Base-by-base conservation (phyloP, 2,329 filamentous ascomycete species). In the Epichloe baconii region DNA sequence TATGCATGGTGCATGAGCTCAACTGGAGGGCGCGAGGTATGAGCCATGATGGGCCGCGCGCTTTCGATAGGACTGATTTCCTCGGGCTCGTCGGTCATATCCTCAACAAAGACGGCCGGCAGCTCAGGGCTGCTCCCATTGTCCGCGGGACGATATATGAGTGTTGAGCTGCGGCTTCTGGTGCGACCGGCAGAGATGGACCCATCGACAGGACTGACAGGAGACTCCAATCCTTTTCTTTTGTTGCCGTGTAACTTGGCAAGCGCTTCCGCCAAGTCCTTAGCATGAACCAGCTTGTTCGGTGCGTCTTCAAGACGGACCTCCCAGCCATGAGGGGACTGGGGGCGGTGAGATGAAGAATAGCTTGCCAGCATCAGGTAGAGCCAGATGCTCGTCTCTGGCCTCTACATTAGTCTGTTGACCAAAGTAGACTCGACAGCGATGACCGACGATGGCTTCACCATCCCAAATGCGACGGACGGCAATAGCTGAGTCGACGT, bases 391-490 rank as follows among this genome's bases (percentile, higher is more conserved):
- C 58, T 77, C 73, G 59, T 81, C 73, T 53, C 70, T 66, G 52
- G 68, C 64, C 58, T 78, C 68, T 49, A 82, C 66, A n/a, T 76
- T 72, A 0, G 81, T 85, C 46, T 72, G 68, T 61, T 80, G 75
- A 59, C 82, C 82, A 58, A 83, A 85, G 71, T 83, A 89, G 59
- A 88, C 78, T 56, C 78, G 77, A 59, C 84, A 77, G 50, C 76
- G 73, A 65, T 83, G 75, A 59, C 85, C 86, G 69, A 90, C 78
- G 57, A 91, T 75, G 23, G 72, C 71, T 68, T 89, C 83, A 59
- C 83, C 82, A 61, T 93, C 86, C 68, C 88, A 86, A 51, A 83
- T 74, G 57, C 80, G 73, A 56, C 85, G 82, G 51, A 91, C 84
- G 51, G 74, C 72, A 59, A 87, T 80, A 52, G 87, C 86, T 50